Base-by-base conservation (phyloP, 1,284 basidiomycete species). In the Ceratobasidium sp. region DNA sequence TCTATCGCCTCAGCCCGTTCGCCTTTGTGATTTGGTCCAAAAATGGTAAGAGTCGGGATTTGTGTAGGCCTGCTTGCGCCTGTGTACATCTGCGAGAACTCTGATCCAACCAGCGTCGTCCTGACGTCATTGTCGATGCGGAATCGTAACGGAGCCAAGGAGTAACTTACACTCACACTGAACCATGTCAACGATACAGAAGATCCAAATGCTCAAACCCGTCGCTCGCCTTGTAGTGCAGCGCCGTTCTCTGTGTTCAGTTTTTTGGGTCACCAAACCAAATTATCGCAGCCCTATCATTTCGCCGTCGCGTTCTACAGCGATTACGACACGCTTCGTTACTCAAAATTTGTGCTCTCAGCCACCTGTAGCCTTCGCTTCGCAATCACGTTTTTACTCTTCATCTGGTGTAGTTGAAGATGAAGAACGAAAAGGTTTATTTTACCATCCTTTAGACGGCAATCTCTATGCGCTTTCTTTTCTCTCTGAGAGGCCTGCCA, bases 361-460 rank as follows among this genome's bases (percentile, higher is more conserved):
- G 17, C 54, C n/a, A 23, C 38, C 59, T 15, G 44, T 48, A 1
- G 6, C 42, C 40, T 17, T 62, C n/a, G 12, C 26, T 20, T 62
- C 44, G 9, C 69, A 62, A 50, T n/a, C 57, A 33, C 69, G 69
- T 10, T 46, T 38, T 28, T 73, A 73, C 23, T 73, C 64, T 46
- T 48, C 59, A 26, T 57, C 74, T 26, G 64, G 42, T 17, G 52
- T 23, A 17, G 33, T 40, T 38, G 74, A 76, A 50, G 74, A 76
- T 28, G 46, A 64, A 9, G 74, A 76, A 4, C 62, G 74, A 3
- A 66, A 66, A 48, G 74, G 74, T 13, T 28, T 76, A 12, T 76
- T 66, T 26, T 76, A 76, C 54, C 74, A 76, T 23, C 61, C 74
- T 2, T n/a, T 76, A 28, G 74, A 64, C 38, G 52, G 64, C 62